phyloP scores from a whole-genome alignment of 139 green algal genomes.

The Parachlorella kessleri region DNA sequence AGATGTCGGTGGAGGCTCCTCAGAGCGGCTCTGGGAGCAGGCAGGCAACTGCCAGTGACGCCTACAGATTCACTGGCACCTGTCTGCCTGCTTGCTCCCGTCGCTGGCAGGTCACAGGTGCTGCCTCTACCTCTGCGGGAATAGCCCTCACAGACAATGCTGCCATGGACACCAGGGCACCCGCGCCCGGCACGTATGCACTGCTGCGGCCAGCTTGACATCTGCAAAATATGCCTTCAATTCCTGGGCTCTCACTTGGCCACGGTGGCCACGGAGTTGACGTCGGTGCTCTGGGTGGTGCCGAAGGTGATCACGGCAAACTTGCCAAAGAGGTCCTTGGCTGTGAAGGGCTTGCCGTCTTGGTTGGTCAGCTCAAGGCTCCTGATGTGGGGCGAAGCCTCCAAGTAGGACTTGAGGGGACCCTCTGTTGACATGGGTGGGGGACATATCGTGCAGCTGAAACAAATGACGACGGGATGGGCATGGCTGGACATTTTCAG shows the following conservation, averaged over 20 bases:
- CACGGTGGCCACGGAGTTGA: conserved; percentile 9
- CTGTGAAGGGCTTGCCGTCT: not conserved
- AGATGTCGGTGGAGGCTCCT: too few relatives aligned
- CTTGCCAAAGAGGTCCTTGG: conserved; percentile 1
- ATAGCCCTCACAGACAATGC: not conserved
- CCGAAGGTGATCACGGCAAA: conserved; percentile 12
- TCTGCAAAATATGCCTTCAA: not conserved
- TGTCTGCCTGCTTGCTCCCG: too few relatives aligned
- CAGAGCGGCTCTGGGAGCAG: not conserved
- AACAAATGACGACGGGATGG: too few relatives aligned
- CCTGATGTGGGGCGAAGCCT: too few relatives aligned
- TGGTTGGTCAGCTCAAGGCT: too few relatives aligned
- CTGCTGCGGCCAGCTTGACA: not conserved
- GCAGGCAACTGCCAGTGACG: not conserved
- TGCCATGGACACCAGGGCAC: not conserved
- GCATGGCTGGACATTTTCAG: too few relatives aligned
- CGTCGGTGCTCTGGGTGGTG: not conserved
- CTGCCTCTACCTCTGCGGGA: not conserved
- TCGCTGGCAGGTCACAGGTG: not conserved
- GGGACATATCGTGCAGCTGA: too few relatives aligned
- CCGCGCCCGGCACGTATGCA: not conserved
- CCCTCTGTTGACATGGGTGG: too few relatives aligned
- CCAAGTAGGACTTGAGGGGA: too few relatives aligned
- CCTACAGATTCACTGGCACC: not conserved
- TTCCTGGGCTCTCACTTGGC: not conserved